phyloP scores from a whole-genome alignment of 1,284 basidiomycete species.

The Heimioporus retisporus region DNA sequence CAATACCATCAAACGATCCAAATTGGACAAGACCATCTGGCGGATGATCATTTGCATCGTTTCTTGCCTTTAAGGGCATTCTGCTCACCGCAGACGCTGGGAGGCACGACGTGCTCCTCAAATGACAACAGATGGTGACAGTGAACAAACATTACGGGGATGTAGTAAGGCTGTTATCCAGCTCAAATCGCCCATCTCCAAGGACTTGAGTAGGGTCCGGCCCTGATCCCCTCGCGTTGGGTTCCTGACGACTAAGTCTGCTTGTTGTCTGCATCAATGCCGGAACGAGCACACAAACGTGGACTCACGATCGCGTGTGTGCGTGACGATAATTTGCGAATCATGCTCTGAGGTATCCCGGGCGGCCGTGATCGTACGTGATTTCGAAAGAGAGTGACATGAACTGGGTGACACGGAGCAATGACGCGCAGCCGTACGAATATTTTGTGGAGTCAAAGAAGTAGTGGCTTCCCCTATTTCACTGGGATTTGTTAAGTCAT shows the following conservation, averaged over 20 bases:
- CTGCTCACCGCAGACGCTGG: not conserved
- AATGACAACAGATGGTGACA: no score
- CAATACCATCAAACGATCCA: conserved; percentile 28
- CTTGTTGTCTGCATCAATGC: no score
- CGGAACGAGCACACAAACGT: no score
- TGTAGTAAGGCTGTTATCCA: conserved; percentile 9
- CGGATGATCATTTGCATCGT: conserved; percentile 76
- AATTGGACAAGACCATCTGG: conserved; percentile 48
- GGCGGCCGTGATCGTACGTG: conserved; percentile 16
- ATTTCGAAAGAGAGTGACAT: conserved; percentile 41
- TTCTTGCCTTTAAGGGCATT: conserved; percentile 79
- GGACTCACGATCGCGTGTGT: no score
- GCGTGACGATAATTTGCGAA: no score
- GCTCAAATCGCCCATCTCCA: conserved; percentile 19
- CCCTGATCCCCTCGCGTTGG: no score
- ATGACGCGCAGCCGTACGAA: conserved; percentile 65
- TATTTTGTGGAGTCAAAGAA: conserved; percentile 66
- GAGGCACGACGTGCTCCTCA: no score
- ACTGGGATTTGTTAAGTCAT: conserved; percentile 23
- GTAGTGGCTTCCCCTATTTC: conserved; percentile 72
- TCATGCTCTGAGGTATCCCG: no score
- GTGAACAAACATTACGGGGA: no score
- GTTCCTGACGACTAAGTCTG: no score
- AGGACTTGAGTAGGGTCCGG: no score
- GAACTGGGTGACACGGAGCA: conserved; percentile 69